These are phyloP conservation scores for Mycena vitilis DNA, from an alignment of 768 basidiomycete species.

Conservation along the genomic window DNA sequence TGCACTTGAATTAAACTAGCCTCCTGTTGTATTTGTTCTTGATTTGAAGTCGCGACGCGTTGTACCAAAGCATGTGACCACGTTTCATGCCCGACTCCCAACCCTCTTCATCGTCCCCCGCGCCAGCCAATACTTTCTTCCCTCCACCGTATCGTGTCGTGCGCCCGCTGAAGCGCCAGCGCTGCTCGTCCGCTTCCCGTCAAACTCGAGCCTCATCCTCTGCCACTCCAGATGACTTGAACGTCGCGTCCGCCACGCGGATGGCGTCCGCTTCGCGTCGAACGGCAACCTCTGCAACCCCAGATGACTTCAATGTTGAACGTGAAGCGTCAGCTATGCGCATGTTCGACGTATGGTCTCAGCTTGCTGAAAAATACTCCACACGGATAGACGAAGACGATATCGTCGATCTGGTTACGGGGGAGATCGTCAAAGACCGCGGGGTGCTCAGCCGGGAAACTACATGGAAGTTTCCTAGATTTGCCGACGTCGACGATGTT, in stretches of 20 bases:
- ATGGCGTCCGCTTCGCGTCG: constrained; percentile 60
- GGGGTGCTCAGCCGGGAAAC: constrained; percentile 65
- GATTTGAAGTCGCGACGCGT: constrained; percentile 12
- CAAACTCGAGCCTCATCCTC: constrained; percentile 20
- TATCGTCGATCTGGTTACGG: constrained; percentile 75
- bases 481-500: constrained; percentile 48
- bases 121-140: constrained; percentile 42
- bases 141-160: constrained; percentile 41
- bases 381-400: constrained; percentile 82
- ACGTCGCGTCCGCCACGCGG: constrained; percentile 60
- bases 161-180: constrained; percentile 62
- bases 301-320: constrained; percentile 62
- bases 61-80: constrained; percentile 11
- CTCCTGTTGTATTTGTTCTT: no score
- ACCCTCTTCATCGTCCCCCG: constrained; percentile 62
- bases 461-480: constrained; percentile 62
- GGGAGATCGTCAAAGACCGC: constrained; percentile 73
- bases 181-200: constrained; percentile 59
- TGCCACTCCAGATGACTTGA: no score
- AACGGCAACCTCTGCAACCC: constrained; percentile 52
- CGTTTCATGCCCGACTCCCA: constrained; percentile 49
- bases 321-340: constrained; percentile 68
- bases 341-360: constrained; percentile 71
- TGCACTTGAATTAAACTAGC: neutral
- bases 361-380: constrained; percentile 75